phyloP scores from a whole-genome alignment of 345 rosid genomes.

The Eucalyptus leucophloia region DNA sequence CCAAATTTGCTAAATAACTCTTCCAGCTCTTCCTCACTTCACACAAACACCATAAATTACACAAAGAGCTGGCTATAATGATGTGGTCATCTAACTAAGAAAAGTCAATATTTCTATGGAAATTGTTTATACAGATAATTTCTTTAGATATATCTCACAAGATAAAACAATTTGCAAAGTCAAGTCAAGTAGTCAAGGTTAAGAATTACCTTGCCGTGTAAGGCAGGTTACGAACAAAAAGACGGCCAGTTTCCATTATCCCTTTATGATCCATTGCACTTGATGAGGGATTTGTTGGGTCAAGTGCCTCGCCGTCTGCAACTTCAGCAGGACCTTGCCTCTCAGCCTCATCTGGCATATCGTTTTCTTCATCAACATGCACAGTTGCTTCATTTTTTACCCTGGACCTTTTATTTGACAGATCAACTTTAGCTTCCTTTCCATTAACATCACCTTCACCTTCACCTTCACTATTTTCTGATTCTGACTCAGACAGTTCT shows the following conservation, averaged over 20 bases:
- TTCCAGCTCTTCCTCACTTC: slow-evolving; percentile 84
- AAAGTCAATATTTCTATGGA: not conserved
- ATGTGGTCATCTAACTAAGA: not conserved
- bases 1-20: slow-evolving; percentile 65
- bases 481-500: slow-evolving; percentile 67
- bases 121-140: not conserved
- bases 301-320: slow-evolving; percentile 22
- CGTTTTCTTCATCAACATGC: not conserved
- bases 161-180: not conserved
- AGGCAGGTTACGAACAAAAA: slow-evolving; percentile 85
- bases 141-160: not conserved
- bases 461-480: slow-evolving; percentile 35
- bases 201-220: slow-evolving; percentile 55
- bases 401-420: slow-evolving; percentile 1
- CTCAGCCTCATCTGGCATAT: slow-evolving; percentile 5
- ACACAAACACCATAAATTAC: not conserved
- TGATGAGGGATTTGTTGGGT: slow-evolving; percentile 13
- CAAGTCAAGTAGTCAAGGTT: not conserved
- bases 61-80: not conserved
- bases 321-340: slow-evolving; percentile 17
- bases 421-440: not conserved
- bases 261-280: slow-evolving; percentile 21
- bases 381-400: not conserved
- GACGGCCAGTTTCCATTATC: slow-evolving; percentile 45
- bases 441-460: slow-evolving; percentile 7